A percentile compares a stretch with the other conserved stretches of the same genome.
These are phyloP conservation scores for Puccinia hordei DNA, from an alignment of 1,284 basidiomycete genomes.

Conservation along the genomic window DNA sequence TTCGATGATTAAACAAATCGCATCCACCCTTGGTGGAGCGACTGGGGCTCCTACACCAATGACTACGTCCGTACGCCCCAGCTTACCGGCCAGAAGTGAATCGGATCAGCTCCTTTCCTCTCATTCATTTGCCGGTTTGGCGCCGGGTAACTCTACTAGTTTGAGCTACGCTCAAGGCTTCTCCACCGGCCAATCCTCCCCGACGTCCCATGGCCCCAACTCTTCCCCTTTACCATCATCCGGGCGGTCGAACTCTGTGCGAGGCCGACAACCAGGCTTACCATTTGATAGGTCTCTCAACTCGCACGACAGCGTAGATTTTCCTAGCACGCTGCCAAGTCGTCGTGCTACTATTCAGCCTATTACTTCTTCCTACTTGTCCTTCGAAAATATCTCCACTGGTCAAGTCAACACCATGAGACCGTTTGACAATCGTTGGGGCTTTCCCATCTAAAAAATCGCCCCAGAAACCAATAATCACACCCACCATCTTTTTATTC, in stretches of 20 bases:
- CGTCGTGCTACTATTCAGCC: conserved; percentile 32
- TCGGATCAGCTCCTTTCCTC: neutral
- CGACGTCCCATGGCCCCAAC: neutral
- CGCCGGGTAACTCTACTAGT: neutral
- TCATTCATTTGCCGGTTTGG: neutral
- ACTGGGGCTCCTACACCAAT: neutral
- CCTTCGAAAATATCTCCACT: neutral
- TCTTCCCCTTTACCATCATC: neutral
- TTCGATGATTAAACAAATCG: conserved; percentile 43
- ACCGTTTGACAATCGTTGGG: conserved; percentile 25
- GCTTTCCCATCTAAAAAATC: neutral
- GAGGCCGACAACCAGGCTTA: neutral
- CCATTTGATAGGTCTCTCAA: neutral
- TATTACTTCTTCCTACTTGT: conserved; percentile 8
- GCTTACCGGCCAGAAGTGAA: neutral
- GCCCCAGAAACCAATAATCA: neutral
- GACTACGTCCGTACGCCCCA: neutral
- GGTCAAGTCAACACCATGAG: neutral
- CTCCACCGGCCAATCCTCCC: conserved; percentile 10
- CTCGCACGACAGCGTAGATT: neutral
- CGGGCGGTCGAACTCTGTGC: neutral
- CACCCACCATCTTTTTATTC: neutral
- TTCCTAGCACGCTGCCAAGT: neutral
- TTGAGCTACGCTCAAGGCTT: neutral
- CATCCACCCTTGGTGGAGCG: conserved; percentile 13